Percentiles rank a stretch among this genome's conserved stretches.
These are phyloP conservation scores for Paxillus involutus DNA, from an alignment of 768 basidiomycete genomes.

Conservation along the genomic window DNA sequence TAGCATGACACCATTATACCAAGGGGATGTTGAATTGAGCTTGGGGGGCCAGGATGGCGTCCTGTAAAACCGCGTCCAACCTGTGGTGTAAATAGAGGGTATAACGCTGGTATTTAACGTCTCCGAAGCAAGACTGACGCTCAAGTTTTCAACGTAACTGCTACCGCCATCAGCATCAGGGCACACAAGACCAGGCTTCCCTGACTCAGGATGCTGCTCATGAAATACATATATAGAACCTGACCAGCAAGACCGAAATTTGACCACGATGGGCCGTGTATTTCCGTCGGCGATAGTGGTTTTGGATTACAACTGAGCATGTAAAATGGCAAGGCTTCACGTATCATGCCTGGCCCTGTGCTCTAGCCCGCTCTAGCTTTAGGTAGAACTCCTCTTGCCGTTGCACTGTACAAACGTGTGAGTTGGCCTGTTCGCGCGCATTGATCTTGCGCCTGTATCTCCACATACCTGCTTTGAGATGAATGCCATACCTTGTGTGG, in stretches of 20 bases:
- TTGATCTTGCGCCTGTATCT: not conserved
- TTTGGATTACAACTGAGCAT: conserved; percentile 10
- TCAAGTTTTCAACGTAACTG: too few relatives aligned
- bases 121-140: too few relatives aligned
- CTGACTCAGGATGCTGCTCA: not conserved
- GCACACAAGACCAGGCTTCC: too few relatives aligned
- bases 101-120: too few relatives aligned
- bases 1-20: too few relatives aligned
- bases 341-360: conserved; percentile 12
- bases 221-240: not conserved
- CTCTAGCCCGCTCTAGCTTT: conserved; percentile 68
- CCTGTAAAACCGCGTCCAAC: too few relatives aligned
- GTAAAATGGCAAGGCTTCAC: not conserved
- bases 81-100: too few relatives aligned
- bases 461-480: conserved; percentile 70
- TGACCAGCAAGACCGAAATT: too few relatives aligned
- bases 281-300: conserved; percentile 8
- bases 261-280: conserved; percentile 5
- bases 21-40: too few relatives aligned
- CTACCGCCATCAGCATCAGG: not conserved
- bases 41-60: too few relatives aligned
- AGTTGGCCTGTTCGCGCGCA: conserved; percentile 10
- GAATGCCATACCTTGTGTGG: conserved; percentile 70
- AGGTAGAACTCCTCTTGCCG: conserved; percentile 85
- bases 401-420: conserved; percentile 53